Base-by-base conservation (phyloP, 2,329 filamentous ascomycete species). In the Penicillium palitans region DNA sequence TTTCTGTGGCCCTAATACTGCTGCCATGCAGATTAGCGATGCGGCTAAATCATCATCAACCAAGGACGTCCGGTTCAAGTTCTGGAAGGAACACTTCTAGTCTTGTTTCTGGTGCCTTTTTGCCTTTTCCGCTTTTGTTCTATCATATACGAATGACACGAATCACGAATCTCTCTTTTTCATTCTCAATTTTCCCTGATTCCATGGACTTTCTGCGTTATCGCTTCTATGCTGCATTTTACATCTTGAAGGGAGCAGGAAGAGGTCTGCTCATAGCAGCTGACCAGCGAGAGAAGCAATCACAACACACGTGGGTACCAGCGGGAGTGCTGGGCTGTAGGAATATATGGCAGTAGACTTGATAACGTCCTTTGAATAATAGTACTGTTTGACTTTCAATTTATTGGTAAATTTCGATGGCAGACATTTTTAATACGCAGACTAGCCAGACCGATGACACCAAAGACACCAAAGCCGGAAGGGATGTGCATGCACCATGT, bases 41-140 rank as follows among this genome's bases (percentile, higher is more conserved):
- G 93, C 93, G 17, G 90, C 90, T 66, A 90, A 89, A 70, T 75
- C 81, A 53, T 88, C 89, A 17, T 90, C 87, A 13, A 87, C 84
- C 39, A 85, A 85, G 62, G 90, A 96, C 66, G 91, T 99, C 57
- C 86, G 88, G 70, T 99, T 98, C 80, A 90, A 91, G 69, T 99
- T 99, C 82, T 99, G 95, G 95, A 99, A 99, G 81, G 95, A 99
- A 78, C 93, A 99, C 71, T 81, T 80, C 62, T 81, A 73, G 61
- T 35, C 57, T 35, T 48, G 13, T 19, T 53, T 53, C 44, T 49
- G 17, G 31, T 29, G 21, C 15, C 13, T 6, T 45, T 46, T 55
- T 41, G 39, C 51, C 12, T 52, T 21, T 42, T 24, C 17, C 24
- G 25, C 15, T 31, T 44, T 59, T 31, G 24, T 49, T 29, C 19